Evolutionary conservation across 1,284 basidiomycete genomes (phyloP).

Genomic region (Leccinum glutinopallens): DNA sequence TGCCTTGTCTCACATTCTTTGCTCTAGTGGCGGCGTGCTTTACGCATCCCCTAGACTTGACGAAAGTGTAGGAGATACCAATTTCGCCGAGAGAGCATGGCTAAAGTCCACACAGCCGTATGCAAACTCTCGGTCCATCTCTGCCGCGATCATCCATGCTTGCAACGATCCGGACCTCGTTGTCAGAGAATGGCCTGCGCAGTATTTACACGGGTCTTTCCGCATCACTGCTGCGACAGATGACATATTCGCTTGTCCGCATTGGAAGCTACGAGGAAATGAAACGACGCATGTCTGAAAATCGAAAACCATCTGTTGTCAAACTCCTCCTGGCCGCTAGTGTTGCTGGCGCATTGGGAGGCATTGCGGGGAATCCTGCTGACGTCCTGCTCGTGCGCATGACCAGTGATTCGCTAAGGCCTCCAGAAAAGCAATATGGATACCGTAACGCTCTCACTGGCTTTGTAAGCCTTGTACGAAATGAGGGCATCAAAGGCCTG

Average conservation of each 20-base stretch:
- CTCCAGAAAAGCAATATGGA: constrained; percentile 71
- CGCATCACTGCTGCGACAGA: constrained; percentile 86
- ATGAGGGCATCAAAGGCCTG: constrained; percentile 74
- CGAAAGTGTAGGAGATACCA: constrained; percentile 70
- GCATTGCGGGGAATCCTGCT: constrained; percentile 76
- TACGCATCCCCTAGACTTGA: constrained; percentile 85
- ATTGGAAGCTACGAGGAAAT: constrained; percentile 84
- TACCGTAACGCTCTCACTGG: constrained; percentile 81
- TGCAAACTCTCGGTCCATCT: constrained; percentile 67
- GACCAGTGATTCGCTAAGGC: constrained; percentile 82
- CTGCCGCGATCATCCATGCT: constrained; percentile 57
- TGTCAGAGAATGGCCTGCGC: constrained; percentile 63
- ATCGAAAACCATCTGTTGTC: constrained; percentile 51
- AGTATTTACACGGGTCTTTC: constrained; percentile 84
- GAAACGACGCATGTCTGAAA: constrained; percentile 55
- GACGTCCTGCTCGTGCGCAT: constrained; percentile 84
- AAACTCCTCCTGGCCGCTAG: constrained; percentile 66
- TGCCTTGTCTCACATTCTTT: constrained; percentile 11
- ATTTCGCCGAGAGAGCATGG: not conserved
- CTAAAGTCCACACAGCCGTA: constrained; percentile 51
- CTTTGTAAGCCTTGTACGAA: constrained; percentile 60
- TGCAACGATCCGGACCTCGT: constrained; percentile 56
- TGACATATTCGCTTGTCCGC: constrained; percentile 90
- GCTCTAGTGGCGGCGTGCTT: constrained; percentile 78
- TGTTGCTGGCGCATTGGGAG: constrained; percentile 77